These are phyloP conservation scores for Boechera stricta DNA, from an alignment of 345 rosid species.

Conservation along the genomic window DNA sequence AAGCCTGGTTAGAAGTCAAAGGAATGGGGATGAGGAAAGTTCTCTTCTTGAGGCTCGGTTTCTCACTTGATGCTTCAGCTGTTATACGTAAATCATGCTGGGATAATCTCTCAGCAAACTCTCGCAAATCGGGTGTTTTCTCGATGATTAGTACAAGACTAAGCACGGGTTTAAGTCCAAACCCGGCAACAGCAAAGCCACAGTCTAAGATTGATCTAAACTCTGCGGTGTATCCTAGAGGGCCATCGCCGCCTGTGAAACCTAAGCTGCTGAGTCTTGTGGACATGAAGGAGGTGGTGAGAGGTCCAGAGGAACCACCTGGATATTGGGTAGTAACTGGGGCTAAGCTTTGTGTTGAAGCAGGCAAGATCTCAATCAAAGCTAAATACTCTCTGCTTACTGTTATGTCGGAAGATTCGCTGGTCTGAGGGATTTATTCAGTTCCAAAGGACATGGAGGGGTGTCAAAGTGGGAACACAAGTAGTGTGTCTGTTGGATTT, in stretches of 20 bases:
- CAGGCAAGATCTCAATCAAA: conserved; percentile 78
- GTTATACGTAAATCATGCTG: conserved; percentile 77
- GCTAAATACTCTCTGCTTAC: conserved; percentile 84
- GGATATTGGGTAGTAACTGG: conserved; percentile 99
- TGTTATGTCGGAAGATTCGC: conserved; percentile 74
- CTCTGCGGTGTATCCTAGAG: conserved; percentile 87
- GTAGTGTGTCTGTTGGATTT: conserved; percentile 22
- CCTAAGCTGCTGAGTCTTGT: conserved; percentile 80
- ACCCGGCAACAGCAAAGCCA: conserved; percentile 55
- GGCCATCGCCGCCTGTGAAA: conserved; percentile 59
- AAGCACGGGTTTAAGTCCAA: conserved; percentile 56
- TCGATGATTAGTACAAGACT: conserved; percentile 74
- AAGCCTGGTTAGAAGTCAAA: conserved; percentile 93
- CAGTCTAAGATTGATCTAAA: conserved; percentile 68
- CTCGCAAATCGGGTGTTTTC: conserved; percentile 82
- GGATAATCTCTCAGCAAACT: conserved; percentile 69
- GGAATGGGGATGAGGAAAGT: conserved; percentile 83
- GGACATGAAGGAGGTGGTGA: conserved; percentile 82
- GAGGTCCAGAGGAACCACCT: conserved; percentile 89
- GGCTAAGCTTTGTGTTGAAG: conserved; percentile 80
- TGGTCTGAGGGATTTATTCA: conserved; percentile 43
- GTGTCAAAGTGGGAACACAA: conserved; percentile 31
- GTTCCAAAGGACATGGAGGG: conserved; percentile 18
- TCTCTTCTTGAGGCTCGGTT: conserved; percentile 86
- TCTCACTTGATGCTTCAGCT: conserved; percentile 72